These are phyloP conservation scores for Biscogniauxia marginata DNA, from an alignment of 2,329 filamentous ascomycete genomes.

Conservation along the genomic window DNA sequence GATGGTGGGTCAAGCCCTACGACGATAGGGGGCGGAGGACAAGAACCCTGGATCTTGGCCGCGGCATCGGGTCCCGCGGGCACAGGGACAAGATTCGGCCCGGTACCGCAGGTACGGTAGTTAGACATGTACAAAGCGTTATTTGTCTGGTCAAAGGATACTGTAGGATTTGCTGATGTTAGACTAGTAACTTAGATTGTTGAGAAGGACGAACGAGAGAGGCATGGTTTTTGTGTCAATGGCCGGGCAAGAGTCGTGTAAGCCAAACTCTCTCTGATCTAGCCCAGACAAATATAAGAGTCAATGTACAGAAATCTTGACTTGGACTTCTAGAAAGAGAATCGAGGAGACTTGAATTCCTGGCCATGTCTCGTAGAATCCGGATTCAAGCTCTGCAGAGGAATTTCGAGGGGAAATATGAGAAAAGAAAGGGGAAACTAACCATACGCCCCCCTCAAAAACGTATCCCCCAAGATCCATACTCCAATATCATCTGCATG, in stretches of 20 bases:
- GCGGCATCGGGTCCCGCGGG: conserved; percentile 27
- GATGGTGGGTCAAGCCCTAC: too few relatives aligned
- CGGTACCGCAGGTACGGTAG: conserved; percentile 23
- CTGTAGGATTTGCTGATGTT: conserved; percentile 9
- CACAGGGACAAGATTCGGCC: conserved; percentile 28
- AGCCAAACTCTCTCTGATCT: too few relatives aligned
- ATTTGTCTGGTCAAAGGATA: conserved; percentile 32
- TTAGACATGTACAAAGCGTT: conserved; percentile 32
- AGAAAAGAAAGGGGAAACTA: conserved; percentile 8
- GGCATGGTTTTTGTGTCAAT: too few relatives aligned
- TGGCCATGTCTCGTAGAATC: too few relatives aligned
- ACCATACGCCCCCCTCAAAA: conserved; percentile 33
- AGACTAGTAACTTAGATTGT: too few relatives aligned
- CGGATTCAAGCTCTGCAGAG: too few relatives aligned
- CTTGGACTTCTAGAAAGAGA: too few relatives aligned
- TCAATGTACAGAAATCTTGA: too few relatives aligned
- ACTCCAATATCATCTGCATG: conserved; percentile 20
- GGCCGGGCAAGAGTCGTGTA: too few relatives aligned
- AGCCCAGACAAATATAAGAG: too few relatives aligned
- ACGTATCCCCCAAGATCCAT: conserved; percentile 33
- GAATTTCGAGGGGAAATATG: too few relatives aligned
- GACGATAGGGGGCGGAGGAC: too few relatives aligned
- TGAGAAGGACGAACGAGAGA: not conserved
- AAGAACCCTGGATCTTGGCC: conserved; percentile 25
- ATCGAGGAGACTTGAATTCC: not conserved